These are phyloP conservation scores for Lophiotrema nucula DNA, from an alignment of 495 filamentous ascomycete genomes.

Conservation along the genomic window DNA sequence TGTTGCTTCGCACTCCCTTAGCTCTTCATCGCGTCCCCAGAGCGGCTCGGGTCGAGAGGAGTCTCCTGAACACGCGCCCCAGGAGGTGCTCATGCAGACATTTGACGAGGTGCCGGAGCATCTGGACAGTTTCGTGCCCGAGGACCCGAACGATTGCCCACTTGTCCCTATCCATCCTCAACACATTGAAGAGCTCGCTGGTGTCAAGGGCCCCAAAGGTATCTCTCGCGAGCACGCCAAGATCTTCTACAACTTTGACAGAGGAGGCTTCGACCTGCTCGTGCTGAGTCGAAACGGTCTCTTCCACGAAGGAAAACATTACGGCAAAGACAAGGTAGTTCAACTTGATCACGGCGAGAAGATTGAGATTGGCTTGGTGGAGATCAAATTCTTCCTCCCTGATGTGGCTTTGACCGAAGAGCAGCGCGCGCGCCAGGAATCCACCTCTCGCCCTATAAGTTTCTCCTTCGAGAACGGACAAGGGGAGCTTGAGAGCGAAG, in stretches of 20 bases:
- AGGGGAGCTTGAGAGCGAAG: slow-evolving; percentile 43
- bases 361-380: slow-evolving; percentile 77
- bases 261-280: slow-evolving; percentile 72
- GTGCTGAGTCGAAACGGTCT: slow-evolving; percentile 83
- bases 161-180: slow-evolving; percentile 76
- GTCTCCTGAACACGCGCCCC: slow-evolving; percentile 14
- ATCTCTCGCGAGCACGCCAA: slow-evolving; percentile 86
- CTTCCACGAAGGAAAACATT: slow-evolving; percentile 74
- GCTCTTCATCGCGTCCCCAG: slow-evolving; percentile 18
- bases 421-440: slow-evolving; percentile 59
- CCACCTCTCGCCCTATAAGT: slow-evolving; percentile 51
- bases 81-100: slow-evolving; percentile 24
- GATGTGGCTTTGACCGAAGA: slow-evolving; percentile 63
- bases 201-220: slow-evolving; percentile 55
- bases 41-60: neutral
- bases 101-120: slow-evolving; percentile 17
- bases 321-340: slow-evolving; percentile 59
- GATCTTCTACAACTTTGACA: slow-evolving; percentile 75
- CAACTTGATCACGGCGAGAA: slow-evolving; percentile 68
- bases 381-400: slow-evolving; percentile 71
- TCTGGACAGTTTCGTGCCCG: slow-evolving; percentile 12
- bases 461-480: slow-evolving; percentile 64
- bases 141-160: slow-evolving; percentile 60
- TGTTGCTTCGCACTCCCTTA: slow-evolving; percentile 26
- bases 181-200: slow-evolving; percentile 50